A percentile compares a stretch with the other conserved stretches of the same genome.
Evolutionary conservation across 805 yeast species (phyloP).

Genomic region (Tetrapisispora pingtungensis): DNA sequence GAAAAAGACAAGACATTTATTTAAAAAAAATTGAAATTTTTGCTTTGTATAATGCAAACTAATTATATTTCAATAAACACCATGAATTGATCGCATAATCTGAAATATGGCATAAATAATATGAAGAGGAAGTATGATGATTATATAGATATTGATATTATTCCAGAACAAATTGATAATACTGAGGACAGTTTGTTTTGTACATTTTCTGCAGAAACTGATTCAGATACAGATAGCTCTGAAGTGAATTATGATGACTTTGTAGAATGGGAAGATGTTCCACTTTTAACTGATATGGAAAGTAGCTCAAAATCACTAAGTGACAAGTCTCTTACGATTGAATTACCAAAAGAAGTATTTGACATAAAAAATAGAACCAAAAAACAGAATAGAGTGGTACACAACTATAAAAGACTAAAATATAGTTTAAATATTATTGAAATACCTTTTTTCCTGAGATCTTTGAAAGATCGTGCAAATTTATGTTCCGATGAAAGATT

Average conservation of each 20-base stretch:
- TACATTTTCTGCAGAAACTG: neutral
- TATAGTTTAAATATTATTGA: constrained; percentile 13
- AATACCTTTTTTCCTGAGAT: constrained; percentile 14
- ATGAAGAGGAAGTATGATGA: neutral
- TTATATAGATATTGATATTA: neutral
- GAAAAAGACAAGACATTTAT: too few species aligned
- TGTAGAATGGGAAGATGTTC: constrained; percentile 25
- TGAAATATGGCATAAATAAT: neutral
- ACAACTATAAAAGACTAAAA: constrained; percentile 8
- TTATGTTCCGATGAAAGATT: constrained; percentile 13
- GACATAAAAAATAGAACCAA: neutral
- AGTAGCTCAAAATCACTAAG: neutral
- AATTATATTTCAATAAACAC: too few species aligned
- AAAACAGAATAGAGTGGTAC: neutral
- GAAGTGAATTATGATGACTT: constrained; percentile 2
- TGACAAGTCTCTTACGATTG: neutral
- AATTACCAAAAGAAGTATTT: neutral
- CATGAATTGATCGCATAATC: neutral
- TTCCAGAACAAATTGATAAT: neutral
- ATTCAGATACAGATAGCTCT: neutral
- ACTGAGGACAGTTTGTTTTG: neutral
- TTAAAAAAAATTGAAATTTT: too few species aligned
- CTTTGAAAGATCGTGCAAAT: constrained; percentile 7
- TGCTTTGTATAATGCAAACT: too few species aligned
- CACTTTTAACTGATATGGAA: constrained; percentile 5